These are phyloP conservation scores for Fusarium nanum DNA, from an alignment of 2,329 filamentous ascomycete species.

Conservation along the genomic window DNA sequence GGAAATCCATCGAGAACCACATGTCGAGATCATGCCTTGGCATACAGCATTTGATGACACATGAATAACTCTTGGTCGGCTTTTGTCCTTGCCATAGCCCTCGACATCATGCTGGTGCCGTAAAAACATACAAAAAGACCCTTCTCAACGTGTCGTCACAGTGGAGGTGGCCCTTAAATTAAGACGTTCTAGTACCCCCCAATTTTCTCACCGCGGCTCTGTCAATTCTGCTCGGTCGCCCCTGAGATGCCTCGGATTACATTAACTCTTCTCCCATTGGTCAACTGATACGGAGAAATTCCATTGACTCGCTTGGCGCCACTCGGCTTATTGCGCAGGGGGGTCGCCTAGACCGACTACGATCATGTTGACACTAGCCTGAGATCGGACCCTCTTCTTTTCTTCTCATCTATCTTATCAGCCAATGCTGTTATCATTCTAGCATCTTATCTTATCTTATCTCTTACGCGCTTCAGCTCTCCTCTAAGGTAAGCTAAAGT, in stretches of 20 bases:
- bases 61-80: conserved; percentile 1
- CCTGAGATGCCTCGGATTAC: conserved; percentile 47
- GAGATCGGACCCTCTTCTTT: conserved; percentile 46
- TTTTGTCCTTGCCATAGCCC: background rate
- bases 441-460: conserved; percentile 19
- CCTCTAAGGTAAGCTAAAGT: conserved; percentile 16
- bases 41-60: background rate
- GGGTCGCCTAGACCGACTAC: conserved; percentile 40
- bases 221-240: conserved; percentile 40
- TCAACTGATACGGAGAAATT: conserved; percentile 40
- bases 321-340: conserved; percentile 39
- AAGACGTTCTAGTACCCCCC: conserved; percentile 36
- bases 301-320: conserved; percentile 33
- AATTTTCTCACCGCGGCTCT: conserved; percentile 44
- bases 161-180: conserved; percentile 36
- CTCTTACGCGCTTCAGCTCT: conserved; percentile 13
- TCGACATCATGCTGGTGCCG: conserved; percentile 9
- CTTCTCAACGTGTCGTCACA: conserved; percentile 35
- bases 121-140: conserved; percentile 16
- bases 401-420: conserved; percentile 17
- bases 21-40: conserved; percentile 12
- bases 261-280: conserved; percentile 44
- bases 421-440: background rate
- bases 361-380: conserved; percentile 45
- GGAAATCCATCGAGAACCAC: conserved; percentile 9